Evolutionary conservation across 495 filamentous ascomycete species (phyloP).

Genomic region (Xylaria telfairii): DNA sequence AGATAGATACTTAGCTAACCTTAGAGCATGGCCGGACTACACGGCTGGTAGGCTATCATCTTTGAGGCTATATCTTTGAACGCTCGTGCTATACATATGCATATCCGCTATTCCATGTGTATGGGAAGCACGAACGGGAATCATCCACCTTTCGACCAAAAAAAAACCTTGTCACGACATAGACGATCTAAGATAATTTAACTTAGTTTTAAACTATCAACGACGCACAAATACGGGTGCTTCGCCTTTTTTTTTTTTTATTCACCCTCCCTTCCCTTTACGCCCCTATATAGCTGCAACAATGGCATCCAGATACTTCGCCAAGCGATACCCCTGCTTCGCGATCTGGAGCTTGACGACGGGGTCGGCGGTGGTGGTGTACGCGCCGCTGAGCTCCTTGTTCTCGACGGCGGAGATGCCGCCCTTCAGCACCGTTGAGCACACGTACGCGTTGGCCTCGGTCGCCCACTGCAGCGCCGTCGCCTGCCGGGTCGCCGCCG

Average conservation of each 20-base stretch:
- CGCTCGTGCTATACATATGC: no score
- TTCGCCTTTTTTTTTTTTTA: background rate
- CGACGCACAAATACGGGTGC: background rate
- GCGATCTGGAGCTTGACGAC: slow-evolving; percentile 68
- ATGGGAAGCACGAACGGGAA: background rate
- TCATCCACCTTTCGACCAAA: background rate
- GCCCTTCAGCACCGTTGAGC: slow-evolving; percentile 57
- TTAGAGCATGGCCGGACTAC: background rate
- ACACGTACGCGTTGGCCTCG: slow-evolving; percentile 65
- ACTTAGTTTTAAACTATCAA: background rate
- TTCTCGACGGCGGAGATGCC: slow-evolving; percentile 56
- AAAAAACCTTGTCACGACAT: background rate
- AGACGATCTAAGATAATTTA: background rate
- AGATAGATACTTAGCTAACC: background rate
- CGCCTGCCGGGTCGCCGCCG: slow-evolving; percentile 35
- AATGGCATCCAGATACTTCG: slow-evolving; percentile 43
- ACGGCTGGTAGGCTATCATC: background rate
- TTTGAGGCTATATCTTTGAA: background rate
- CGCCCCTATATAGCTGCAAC: slow-evolving; percentile 33
- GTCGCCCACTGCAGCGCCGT: slow-evolving; percentile 59
- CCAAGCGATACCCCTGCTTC: slow-evolving; percentile 62
- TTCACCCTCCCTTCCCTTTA: no score
- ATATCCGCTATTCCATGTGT: background rate
- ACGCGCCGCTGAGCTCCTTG: slow-evolving; percentile 55
- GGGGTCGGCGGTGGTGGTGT: slow-evolving; percentile 58